Evolutionary conservation across 768 basidiomycete genomes (phyloP).

Genomic region (Royoungia palumana): DNA sequence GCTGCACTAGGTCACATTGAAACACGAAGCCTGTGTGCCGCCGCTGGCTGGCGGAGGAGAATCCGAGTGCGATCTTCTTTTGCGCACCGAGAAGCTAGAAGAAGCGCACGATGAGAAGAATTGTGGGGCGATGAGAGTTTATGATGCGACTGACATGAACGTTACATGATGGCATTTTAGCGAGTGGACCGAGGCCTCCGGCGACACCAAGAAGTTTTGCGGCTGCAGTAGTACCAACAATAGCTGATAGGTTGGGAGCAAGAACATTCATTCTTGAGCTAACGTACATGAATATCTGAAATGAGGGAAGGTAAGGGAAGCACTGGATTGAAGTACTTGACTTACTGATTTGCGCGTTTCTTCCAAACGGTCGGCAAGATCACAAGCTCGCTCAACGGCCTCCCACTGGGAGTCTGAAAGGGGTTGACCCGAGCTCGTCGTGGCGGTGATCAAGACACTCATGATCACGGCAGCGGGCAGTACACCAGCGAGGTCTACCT

Average conservation of each 20-base stretch:
- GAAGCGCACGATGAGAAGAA: conserved; percentile 1
- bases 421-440: conserved; percentile 78
- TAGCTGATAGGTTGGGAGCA: conserved; percentile 96
- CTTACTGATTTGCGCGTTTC: conserved; percentile 83
- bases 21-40: conserved; percentile 97
- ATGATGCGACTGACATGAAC: conserved; percentile 65
- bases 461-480: conserved; percentile 89
- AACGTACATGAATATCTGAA: conserved; percentile 96
- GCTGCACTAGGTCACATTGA: conserved; percentile 85
- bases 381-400: conserved; percentile 81
- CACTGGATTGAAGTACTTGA: neutral
- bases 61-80: conserved; percentile 87
- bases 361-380: conserved; percentile 84
- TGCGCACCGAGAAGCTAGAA: conserved; percentile 87
- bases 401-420: conserved; percentile 71
- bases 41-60: conserved; percentile 82
- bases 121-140: neutral
- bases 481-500: conserved; percentile 74
- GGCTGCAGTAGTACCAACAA: conserved; percentile 97
- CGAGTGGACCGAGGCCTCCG: conserved; percentile 85
- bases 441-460: conserved; percentile 94
- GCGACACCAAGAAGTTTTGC: conserved; percentile 97
- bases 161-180: conserved; percentile 94
- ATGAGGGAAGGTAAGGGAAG: conserved; percentile 1
- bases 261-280: conserved; percentile 98